Conservation (phyloP, 139 green algal genomes). For the Picochlorum sp. region DNA sequence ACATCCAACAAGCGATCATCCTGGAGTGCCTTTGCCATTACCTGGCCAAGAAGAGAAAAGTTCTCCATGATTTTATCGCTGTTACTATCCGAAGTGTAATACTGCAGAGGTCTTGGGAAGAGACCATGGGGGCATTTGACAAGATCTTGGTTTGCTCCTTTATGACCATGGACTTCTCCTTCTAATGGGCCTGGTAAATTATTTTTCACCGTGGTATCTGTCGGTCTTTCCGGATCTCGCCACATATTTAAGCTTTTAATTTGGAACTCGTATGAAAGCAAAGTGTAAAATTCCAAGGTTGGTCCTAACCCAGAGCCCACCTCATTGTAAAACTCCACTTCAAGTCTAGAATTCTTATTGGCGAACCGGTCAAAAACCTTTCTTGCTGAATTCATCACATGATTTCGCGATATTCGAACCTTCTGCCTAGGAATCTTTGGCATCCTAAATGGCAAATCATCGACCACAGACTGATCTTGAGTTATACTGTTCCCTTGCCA, state of each 20-base stretch:
- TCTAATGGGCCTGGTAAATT: too few relatives aligned
- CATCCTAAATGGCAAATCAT: slow-evolving; percentile 60
- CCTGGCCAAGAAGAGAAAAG: slow-evolving; percentile 81
- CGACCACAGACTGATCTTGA: slow-evolving; percentile 16
- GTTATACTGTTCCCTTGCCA: slow-evolving; percentile 47
- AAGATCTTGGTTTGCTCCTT: slow-evolving; percentile 25
- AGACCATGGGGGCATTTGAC: slow-evolving; percentile 74
- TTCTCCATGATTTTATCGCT: slow-evolving; percentile 30
- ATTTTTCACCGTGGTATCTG: too few relatives aligned
- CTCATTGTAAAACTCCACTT: slow-evolving; percentile 91
- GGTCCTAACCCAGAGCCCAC: slow-evolving; percentile 89
- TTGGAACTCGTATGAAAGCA: slow-evolving; percentile 89
- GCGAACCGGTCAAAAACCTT: slow-evolving; percentile 58
- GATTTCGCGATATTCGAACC: slow-evolving; percentile 67
- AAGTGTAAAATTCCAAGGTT: slow-evolving; percentile 97
- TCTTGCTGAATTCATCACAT: slow-evolving; percentile 74
- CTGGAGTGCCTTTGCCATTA: slow-evolving; percentile 86
- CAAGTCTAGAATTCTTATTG: slow-evolving; percentile 14
- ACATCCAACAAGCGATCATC: slow-evolving; percentile 90
- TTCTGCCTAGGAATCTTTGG: slow-evolving; percentile 84
- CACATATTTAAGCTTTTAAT: slow-evolving; percentile 68
- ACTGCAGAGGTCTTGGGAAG: slow-evolving; percentile 72
- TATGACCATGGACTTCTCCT: too few relatives aligned
- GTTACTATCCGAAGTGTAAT: background rate
- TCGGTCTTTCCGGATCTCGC: slow-evolving; percentile 47